phyloP scores from a whole-genome alignment of 768 basidiomycete species.

The Suillus paluster region DNA sequence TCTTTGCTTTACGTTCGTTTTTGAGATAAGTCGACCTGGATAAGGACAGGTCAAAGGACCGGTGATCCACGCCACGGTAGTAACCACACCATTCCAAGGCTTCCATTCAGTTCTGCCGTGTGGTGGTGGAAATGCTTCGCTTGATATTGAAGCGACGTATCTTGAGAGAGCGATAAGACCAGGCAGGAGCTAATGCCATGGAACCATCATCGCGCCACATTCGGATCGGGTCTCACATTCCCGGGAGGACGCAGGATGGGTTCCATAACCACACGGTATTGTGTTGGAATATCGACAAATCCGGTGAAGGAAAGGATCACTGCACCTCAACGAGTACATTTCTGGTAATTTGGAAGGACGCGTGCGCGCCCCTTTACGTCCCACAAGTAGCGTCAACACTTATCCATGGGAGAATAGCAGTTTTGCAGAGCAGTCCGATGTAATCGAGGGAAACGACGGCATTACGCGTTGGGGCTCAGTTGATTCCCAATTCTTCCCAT shows the following conservation, averaged over 20 bases:
- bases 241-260: background rate
- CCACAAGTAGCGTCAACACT: background rate
- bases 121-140: background rate
- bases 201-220: background rate
- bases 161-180: conserved; percentile 1
- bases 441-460: background rate
- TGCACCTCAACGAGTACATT: background rate
- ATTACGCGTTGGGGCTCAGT: background rate
- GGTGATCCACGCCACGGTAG: background rate
- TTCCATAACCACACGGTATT: background rate
- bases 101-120: background rate
- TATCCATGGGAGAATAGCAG: background rate
- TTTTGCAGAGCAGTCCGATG: background rate
- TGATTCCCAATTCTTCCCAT: background rate
- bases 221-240: conserved; percentile 5
- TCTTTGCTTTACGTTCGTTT: conserved; percentile 7
- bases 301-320: background rate
- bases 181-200: background rate
- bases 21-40: background rate
- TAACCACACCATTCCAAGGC: background rate
- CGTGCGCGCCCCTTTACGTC: background rate
- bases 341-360: background rate
- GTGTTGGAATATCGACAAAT: conserved; percentile 1
- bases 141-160: conserved; percentile 3
- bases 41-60: background rate